Evolutionary conservation across 1,139 yeast genomes (phyloP).

Genomic region (Kodamaea arcana): DNA sequence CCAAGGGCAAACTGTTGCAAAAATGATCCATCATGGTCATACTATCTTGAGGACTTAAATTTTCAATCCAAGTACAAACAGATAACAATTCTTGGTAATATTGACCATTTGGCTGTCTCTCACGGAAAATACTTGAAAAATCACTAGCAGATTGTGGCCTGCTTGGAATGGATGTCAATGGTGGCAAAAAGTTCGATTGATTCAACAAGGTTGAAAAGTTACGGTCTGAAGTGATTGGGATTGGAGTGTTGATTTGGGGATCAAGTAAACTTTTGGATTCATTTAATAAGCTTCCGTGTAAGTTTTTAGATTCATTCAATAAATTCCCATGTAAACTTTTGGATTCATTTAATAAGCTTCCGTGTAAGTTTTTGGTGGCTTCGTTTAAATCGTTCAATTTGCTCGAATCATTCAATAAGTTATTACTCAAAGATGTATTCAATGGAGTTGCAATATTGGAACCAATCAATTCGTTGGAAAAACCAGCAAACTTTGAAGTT

Average conservation of each 20-base stretch:
- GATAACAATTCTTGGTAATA: conserved; percentile 46
- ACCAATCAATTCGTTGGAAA: conserved; percentile 14
- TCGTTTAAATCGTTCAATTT: too few relatives aligned
- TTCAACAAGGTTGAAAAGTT: conserved; percentile 12
- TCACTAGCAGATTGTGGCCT: conserved; percentile 46
- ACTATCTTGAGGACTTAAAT: conserved; percentile 53
- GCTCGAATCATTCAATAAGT: conserved; percentile 20
- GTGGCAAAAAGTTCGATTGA: conserved; percentile 13
- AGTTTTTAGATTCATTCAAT: conserved; percentile 20
- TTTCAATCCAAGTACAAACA: conserved; percentile 58
- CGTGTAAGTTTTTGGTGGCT: too few relatives aligned
- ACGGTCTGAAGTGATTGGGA: conserved; percentile 12
- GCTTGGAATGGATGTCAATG: conserved; percentile 29
- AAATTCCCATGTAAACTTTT: conserved; percentile 13
- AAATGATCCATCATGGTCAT: conserved; percentile 56
- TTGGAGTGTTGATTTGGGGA: conserved; percentile 13
- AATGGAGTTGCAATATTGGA: conserved; percentile 9
- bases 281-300: too few relatives aligned
- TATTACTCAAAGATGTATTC: conserved; percentile 5
- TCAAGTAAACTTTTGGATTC: too few relatives aligned
- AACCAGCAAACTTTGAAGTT: conserved; percentile 18
- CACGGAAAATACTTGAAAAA: conserved; percentile 28
- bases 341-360: too few relatives aligned
- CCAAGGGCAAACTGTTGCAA: conserved; percentile 48
- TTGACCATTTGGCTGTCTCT: conserved; percentile 14